Conservation (phyloP, 2,329 filamentous ascomycete genomes). For the Fusarium nanum region DNA sequence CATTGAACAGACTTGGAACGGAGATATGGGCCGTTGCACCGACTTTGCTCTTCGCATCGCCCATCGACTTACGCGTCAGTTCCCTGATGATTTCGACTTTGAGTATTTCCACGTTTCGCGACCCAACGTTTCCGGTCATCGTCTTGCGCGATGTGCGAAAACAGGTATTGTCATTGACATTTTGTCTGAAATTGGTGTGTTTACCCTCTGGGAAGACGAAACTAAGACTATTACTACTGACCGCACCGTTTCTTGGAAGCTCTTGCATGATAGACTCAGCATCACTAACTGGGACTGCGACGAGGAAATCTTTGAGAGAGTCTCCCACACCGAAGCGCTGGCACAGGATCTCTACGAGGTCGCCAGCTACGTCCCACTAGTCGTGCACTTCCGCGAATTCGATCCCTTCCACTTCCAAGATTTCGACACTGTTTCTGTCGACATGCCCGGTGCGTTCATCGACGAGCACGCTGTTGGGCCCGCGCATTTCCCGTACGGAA, state of each 20-base stretch:
- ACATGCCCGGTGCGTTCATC: not conserved
- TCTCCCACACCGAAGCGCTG: not conserved
- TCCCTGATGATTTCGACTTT: not conserved
- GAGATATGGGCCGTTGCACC: not conserved
- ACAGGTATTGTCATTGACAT: not conserved
- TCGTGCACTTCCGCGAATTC: not conserved
- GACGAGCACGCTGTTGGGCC: not conserved
- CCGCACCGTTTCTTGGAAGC: not conserved
- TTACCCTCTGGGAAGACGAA: not conserved
- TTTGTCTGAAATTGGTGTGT: not conserved
- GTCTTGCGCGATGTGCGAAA: not conserved
- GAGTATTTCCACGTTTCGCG: not conserved
- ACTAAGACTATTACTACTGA: not conserved
- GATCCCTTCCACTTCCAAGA: not conserved
- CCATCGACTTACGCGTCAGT: not conserved
- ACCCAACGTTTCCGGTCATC: not conserved
- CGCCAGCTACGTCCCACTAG: fast-evolving
- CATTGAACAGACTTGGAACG: not conserved
- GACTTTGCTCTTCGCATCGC: not conserved
- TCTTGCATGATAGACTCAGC: not conserved
- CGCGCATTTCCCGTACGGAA: not conserved
- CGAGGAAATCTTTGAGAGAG: not conserved
- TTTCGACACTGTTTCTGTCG: not conserved
- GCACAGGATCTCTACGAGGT: not conserved
- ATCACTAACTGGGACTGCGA: not conserved